Percentiles rank a stretch among this genome's conserved stretches.
phyloP scores from a whole-genome alignment of 306 rosid species.

The Comarum palustre region DNA sequence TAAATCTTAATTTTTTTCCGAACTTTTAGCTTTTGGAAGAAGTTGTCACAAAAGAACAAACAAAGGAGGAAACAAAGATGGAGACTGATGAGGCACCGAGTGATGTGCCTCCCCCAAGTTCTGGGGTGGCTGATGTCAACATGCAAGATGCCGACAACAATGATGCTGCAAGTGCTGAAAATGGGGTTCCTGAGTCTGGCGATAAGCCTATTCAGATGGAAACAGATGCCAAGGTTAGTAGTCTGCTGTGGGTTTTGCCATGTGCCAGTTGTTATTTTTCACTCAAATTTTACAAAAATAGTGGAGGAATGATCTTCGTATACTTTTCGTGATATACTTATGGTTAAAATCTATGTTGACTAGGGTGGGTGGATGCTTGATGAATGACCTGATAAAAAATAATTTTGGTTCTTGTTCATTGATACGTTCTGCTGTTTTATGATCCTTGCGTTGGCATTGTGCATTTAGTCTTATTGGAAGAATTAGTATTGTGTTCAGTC shows the following conservation, averaged over 20 bases:
- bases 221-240: conserved; percentile 67
- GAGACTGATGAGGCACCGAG: conserved; percentile 68
- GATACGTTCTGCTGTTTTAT: background rate
- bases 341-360: background rate
- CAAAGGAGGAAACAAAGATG: conserved; percentile 58
- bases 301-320: background rate
- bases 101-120: conserved; percentile 45
- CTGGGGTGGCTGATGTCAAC: conserved; percentile 51
- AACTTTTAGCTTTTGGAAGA: conserved; percentile 72
- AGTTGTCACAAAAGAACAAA: conserved; percentile 62
- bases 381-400: background rate
- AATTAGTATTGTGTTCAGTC: background rate
- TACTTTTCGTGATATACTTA: background rate
- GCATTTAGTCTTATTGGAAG: background rate
- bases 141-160: conserved; percentile 82
- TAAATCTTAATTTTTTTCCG: background rate
- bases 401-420: background rate
- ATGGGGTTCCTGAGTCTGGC: conserved; percentile 58
- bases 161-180: conserved; percentile 52
- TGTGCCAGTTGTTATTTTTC: background rate
- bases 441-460: background rate
- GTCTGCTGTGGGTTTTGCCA: background rate
- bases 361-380: background rate
- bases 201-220: conserved; percentile 86
- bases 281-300: background rate